These are phyloP conservation scores for Alternaria metachromatica DNA, from an alignment of 2,329 filamentous ascomycete species.

Conservation along the genomic window DNA sequence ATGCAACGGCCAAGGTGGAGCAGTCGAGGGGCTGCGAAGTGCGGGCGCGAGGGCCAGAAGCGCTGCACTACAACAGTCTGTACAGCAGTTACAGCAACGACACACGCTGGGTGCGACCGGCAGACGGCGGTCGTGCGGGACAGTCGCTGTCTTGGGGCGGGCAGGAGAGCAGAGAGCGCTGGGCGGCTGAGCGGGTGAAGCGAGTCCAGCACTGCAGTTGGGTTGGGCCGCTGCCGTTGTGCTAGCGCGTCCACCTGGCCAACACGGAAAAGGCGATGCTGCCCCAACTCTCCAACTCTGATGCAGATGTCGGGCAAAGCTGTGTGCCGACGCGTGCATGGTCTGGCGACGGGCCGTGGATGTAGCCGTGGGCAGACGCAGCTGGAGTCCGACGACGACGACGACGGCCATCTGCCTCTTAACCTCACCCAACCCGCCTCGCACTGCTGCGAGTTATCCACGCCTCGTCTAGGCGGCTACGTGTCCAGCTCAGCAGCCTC, in stretches of 20 bases:
- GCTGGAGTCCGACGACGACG: not conserved
- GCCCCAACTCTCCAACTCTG: slow-evolving; percentile 46
- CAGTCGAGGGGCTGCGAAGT: not conserved
- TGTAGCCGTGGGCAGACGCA: not conserved
- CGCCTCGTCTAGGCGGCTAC: slow-evolving; percentile 17
- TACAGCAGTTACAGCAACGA: not conserved
- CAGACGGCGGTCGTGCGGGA: not conserved
- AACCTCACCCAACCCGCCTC: not conserved
- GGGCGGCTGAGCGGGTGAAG: not conserved
- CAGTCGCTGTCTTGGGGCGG: slow-evolving; percentile 2
- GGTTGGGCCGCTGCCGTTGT: not conserved
- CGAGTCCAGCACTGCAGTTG: not conserved
- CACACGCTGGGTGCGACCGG: not conserved
- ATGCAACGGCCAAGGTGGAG: not conserved
- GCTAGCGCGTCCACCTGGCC: not conserved
- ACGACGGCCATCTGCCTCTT: slow-evolving; percentile 6
- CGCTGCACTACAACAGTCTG: slow-evolving; percentile 8
- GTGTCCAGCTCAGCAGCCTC: slow-evolving; percentile 23
- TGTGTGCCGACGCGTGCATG: slow-evolving; percentile 42
- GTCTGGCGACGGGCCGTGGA: slow-evolving; percentile 27
- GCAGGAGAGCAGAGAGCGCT: not conserved
- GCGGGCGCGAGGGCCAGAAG: slow-evolving; percentile 1
- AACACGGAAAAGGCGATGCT: slow-evolving; percentile 18
- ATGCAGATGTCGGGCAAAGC: slow-evolving; percentile 35
- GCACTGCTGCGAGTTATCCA: slow-evolving; percentile 1